phyloP scores from a whole-genome alignment of 176 grass and related monocot genomes.

The Echinochloa phyllopogon region DNA sequence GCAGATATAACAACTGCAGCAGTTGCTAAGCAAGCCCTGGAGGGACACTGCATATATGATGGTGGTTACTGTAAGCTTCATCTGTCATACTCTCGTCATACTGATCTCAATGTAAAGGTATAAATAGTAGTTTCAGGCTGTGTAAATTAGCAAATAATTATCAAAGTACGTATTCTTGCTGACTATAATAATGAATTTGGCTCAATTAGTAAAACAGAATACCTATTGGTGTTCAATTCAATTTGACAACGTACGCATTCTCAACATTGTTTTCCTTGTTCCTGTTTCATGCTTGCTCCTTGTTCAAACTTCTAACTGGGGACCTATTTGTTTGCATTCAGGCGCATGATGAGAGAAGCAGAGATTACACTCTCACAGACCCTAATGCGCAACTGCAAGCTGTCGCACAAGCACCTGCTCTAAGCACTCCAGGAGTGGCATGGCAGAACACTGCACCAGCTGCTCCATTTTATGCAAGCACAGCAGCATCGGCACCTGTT shows the following conservation, averaged over 20 bases:
- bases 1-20: constrained; percentile 79
- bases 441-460: constrained; percentile 65
- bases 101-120: constrained; percentile 99
- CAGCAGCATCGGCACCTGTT: constrained; percentile 42
- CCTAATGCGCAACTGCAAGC: constrained; percentile 48
- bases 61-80: constrained; percentile 99
- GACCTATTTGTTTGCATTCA: constrained; percentile 38
- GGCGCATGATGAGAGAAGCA: constrained; percentile 86
- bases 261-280: constrained; percentile 24
- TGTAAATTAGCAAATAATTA: constrained; percentile 48
- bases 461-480: constrained; percentile 56
- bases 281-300: neutral
- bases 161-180: constrained; percentile 11
- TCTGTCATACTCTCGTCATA: constrained; percentile 99
- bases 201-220: constrained; percentile 43
- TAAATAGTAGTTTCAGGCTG: constrained; percentile 65
- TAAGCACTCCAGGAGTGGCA: constrained; percentile 40
- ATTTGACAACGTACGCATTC: constrained; percentile 49
- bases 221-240: constrained; percentile 28
- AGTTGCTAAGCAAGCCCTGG: constrained; percentile 95
- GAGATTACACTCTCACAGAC: constrained; percentile 77
- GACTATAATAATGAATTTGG: constrained; percentile 43
- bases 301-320: constrained; percentile 39
- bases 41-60: constrained; percentile 99
- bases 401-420: constrained; percentile 46